Conservation (phyloP, 2,329 filamentous ascomycete species). For the Didymella keratinophila region DNA sequence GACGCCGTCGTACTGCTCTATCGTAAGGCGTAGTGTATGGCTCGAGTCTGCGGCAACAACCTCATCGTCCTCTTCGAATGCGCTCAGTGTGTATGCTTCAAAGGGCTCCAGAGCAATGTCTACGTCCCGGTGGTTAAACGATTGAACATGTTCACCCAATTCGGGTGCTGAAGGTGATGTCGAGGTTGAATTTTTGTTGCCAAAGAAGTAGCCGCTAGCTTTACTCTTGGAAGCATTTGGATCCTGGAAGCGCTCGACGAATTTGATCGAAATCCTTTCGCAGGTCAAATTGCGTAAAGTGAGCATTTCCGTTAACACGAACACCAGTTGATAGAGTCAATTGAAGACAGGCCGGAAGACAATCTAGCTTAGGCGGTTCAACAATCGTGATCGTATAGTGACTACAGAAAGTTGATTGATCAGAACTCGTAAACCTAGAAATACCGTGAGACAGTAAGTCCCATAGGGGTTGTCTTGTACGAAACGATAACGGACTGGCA, state of each 20-base stretch:
- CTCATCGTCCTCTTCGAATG: constrained; percentile 50
- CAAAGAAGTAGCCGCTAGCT: constrained; percentile 45
- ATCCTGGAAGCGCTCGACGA: constrained; percentile 75
- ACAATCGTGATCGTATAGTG: not conserved
- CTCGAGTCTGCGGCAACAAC: constrained; percentile 34
- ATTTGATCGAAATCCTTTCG: constrained; percentile 74
- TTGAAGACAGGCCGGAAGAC: not conserved
- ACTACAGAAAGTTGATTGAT: not conserved
- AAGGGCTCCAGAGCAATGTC: constrained; percentile 73
- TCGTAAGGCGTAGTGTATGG: constrained; percentile 76
- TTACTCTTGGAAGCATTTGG: constrained; percentile 53
- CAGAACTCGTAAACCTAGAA: not conserved
- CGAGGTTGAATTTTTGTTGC: constrained; percentile 32
- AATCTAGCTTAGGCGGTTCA: not conserved
- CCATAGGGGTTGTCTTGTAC: not conserved
- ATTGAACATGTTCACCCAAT: constrained; percentile 64
- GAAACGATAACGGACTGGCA: not conserved
- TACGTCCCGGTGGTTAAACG: constrained; percentile 68
- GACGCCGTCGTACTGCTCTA: constrained; percentile 67
- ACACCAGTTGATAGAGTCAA: not conserved
- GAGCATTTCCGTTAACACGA: constrained; percentile 49
- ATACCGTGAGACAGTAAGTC: not conserved
- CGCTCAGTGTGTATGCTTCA: constrained; percentile 67
- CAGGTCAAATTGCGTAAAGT: constrained; percentile 84
- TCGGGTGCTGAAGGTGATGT: constrained; percentile 50